These are phyloP conservation scores for Dovyalis caffra DNA, from an alignment of 345 rosid species.

Conservation along the genomic window DNA sequence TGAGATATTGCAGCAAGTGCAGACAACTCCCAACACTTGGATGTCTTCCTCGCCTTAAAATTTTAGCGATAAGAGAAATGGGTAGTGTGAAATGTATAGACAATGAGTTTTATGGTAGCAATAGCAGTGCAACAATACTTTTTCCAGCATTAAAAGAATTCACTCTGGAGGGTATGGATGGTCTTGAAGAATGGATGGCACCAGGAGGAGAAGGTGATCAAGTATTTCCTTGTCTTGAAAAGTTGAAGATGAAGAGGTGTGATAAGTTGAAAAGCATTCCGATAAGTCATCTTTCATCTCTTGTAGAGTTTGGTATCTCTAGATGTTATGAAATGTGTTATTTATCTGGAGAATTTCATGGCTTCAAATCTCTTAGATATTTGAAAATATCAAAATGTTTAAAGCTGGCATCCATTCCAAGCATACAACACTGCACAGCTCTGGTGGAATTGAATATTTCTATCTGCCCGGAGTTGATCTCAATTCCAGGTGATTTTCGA, in stretches of 20 bases:
- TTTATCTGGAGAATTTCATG: background rate
- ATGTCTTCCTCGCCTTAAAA: background rate
- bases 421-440: background rate
- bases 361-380: background rate
- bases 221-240: slow-evolving; percentile 20
- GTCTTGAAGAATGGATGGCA: slow-evolving; percentile 10
- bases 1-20: background rate
- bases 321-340: background rate
- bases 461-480: too few species aligned
- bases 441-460: too few species aligned
- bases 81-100: background rate
- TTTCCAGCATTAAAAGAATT: slow-evolving; percentile 16
- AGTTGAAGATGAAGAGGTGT: background rate
- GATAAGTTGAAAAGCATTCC: slow-evolving; percentile 8
- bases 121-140: background rate
- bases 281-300: background rate
- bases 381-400: rapidly evolving
- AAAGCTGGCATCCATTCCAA: background rate
- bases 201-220: background rate
- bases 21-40: slow-evolving; percentile 4
- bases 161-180: background rate
- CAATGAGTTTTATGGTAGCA: slow-evolving; percentile 3
- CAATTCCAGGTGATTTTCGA: too few species aligned
- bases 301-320: background rate
- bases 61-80: background rate